Base-by-base conservation (phyloP, 768 basidiomycete genomes). In the Rhodosporidiobolus odoratus region DNA sequence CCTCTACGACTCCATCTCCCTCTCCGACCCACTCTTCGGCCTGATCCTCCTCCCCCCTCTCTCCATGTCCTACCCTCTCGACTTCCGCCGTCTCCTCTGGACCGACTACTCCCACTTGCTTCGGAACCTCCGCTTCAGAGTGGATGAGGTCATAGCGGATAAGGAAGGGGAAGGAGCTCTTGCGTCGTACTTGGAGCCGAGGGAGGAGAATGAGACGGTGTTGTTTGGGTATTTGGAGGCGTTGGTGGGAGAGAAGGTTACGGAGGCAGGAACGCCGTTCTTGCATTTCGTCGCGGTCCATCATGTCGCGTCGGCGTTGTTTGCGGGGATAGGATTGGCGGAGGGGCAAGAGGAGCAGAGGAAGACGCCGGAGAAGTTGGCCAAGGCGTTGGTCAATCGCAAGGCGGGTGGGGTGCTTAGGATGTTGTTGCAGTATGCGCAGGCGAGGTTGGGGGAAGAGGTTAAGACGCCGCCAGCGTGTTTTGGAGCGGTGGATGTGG, bases 1-100 rank as follows among this genome's bases (percentile, higher is more conserved):
- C 2, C 81, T 97, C n/a, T 98, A 94, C 80, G 90, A 91, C 76
- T 85, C 91, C 6, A 87, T 92, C 74, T 97, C 94, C 13, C 94
- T 94, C 79, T 85, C 87, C 3, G 86, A 97, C 76, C 83, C 84
- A 0, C 79, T 86, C 2, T 98, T 98, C 76, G 86, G 85, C 19
- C 82, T 84, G 3, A 83, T 95, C 19, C 83, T 96, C 21, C 82
- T 94, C 12, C 86, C 89, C 0, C 89, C 92, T 0, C 82, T 88
- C 16, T 84, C 90, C 4, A 88, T 89, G 86, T 80, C 81, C 19
- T 71, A 77, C 62, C 83, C 91, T 1, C 65, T 82, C 32, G 94
- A 98, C 81, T 96, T 91, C 77, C 87, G 94, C 60, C 87, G 86
- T 71, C 85, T 87, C 65, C 78, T 97, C 7, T 96, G 91, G 89